A percentile compares a stretch with the other conserved stretches of the same genome.
Evolutionary conservation across 1,284 basidiomycete species (phyloP).

Genomic region (Testicularia cyperi): DNA sequence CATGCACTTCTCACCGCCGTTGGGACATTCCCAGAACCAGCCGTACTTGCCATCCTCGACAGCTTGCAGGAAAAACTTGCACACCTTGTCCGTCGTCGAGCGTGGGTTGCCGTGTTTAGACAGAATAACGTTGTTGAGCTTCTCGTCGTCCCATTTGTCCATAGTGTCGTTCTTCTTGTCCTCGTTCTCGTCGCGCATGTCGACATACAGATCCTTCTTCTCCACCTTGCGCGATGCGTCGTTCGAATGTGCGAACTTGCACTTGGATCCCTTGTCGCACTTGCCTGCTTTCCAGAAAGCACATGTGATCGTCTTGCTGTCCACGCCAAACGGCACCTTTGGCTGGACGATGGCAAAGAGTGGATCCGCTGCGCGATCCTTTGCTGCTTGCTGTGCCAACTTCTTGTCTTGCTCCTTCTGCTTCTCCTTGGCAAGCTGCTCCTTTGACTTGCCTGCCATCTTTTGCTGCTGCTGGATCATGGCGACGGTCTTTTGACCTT

Average conservation of each 20-base stretch:
- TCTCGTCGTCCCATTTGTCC: constrained; percentile 97
- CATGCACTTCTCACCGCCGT: constrained; percentile 74
- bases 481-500: constrained; percentile 82
- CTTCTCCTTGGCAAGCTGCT: constrained; percentile 75
- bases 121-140: constrained; percentile 79
- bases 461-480: constrained; percentile 73
- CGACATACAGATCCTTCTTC: constrained; percentile 95
- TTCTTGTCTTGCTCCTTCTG: constrained; percentile 78
- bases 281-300: constrained; percentile 56
- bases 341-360: constrained; percentile 60
- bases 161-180: constrained; percentile 79
- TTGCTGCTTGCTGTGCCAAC: constrained; percentile 81
- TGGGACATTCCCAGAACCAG: constrained; percentile 75
- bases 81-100: constrained; percentile 89
- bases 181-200: constrained; percentile 68
- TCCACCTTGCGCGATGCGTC: constrained; percentile 87
- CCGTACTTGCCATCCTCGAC: constrained; percentile 90
- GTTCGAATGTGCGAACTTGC: constrained; percentile 83
- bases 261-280: constrained; percentile 66
- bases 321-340: constrained; percentile 88
- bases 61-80: constrained; percentile 94
- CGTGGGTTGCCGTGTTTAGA: constrained; percentile 88
- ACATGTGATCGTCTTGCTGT: constrained; percentile 58
- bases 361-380: constrained; percentile 63
- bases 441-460: constrained; percentile 71